A percentile compares a stretch with the other conserved stretches of the same genome.
Conservation (phyloP, 2,329 filamentous ascomycete species). For the Trichophyton simii region DNA sequence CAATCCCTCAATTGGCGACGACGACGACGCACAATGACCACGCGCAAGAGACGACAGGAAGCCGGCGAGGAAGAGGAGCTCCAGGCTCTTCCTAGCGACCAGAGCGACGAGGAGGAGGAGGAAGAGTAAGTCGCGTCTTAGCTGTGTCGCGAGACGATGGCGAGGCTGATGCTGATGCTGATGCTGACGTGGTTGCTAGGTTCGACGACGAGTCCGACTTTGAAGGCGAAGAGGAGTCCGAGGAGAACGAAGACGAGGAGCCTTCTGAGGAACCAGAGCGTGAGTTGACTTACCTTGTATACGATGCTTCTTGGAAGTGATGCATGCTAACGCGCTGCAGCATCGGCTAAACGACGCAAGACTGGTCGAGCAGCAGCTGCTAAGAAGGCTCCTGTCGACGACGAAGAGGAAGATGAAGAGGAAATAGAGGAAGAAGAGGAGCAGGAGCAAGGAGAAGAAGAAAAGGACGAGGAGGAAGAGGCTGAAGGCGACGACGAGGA, state of each 20-base stretch:
- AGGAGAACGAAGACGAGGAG: slow-evolving; percentile 16
- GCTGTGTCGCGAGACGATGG: background rate
- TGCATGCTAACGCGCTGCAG: background rate
- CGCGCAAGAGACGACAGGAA: slow-evolving; percentile 40
- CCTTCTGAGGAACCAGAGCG: slow-evolving; percentile 15
- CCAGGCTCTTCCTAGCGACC: slow-evolving; percentile 37
- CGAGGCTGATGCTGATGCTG: background rate
- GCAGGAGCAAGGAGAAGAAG: slow-evolving; percentile 19
- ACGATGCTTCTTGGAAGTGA: too few relatives aligned
- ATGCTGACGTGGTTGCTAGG: slow-evolving; percentile 13
- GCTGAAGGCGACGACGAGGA: slow-evolving; percentile 19
- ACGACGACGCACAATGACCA: slow-evolving; percentile 27
- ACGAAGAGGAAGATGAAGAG: slow-evolving; percentile 4
- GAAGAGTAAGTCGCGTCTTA: background rate
- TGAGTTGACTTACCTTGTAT: slow-evolving; percentile 2
- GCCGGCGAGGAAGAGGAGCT: slow-evolving; percentile 37
- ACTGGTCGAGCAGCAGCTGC: slow-evolving; percentile 13
- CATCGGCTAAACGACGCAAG: slow-evolving; percentile 19
- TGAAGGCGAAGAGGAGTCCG: slow-evolving; percentile 18
- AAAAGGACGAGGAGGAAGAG: slow-evolving; percentile 15
- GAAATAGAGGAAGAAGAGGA: slow-evolving; percentile 20
- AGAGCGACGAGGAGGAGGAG: slow-evolving; percentile 40
- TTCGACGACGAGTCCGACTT: slow-evolving; percentile 22
- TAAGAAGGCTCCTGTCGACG: background rate
- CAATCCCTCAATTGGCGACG: slow-evolving; percentile 1